Base-by-base conservation (phyloP, 306 rosid genomes). In the Carpinus viminea region DNA sequence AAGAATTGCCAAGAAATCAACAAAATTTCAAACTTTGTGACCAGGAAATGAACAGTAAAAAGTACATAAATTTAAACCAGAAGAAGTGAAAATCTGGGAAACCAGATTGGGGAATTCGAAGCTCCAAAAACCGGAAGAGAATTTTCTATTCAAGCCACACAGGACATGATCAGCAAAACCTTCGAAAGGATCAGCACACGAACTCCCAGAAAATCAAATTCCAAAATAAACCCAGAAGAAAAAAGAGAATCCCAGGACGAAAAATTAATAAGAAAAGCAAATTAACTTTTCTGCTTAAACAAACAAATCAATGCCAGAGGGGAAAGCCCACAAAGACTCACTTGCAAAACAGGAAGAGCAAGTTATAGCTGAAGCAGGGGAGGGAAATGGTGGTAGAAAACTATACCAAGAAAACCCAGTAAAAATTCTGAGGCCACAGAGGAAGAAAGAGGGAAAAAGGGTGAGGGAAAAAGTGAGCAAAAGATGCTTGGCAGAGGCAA, bases 401-500 rank as follows among this genome's bases (percentile, higher is more conserved):
- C 11, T 76, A 73, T 70, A 74, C 75, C 43, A 38, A 78, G 80
- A 68, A 51, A 77, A 81, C 81, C 76, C 38, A 26, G 65, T 74
- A 70, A 80, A 70, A 75, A 68, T 65, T 52, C 51, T 61, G 83
- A 74, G 72, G 75, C 84, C 83, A 80, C 84, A 70, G 69, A 52
- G 84, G 71, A 57, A 43, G 18, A 70, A 6, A 68, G 56, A 70
- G 69, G 36, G 62, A 68, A 34, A 83, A 73, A 70, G 77, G 73
- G 78, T 76, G 46, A 75, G 76, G 76, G 69, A 68, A 82, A 86
- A 88, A 88, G 93, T 70, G 83, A 86, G 79, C 84, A 78, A 83
- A 93, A 90, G 97, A 91, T 90, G 91, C 97, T 90, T 90, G 72
- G 92, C 92, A 88, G 94, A 66, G 87, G 74, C 79, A 77, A 82